Conservation (phyloP, 208 protist species). For the Crithidia thermophila region DNA sequence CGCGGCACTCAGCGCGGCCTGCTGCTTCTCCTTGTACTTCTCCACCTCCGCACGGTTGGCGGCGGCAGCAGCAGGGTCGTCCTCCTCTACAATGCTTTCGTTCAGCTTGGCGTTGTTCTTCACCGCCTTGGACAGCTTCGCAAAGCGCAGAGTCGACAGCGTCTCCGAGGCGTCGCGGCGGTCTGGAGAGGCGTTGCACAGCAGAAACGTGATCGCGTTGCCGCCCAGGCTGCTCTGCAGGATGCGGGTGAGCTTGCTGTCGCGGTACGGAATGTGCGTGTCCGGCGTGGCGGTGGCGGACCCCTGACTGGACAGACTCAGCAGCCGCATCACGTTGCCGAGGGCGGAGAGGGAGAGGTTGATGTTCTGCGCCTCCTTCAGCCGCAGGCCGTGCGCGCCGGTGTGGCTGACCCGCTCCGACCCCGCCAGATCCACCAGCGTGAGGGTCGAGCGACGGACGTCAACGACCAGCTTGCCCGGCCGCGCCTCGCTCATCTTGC, state of each 20-base stretch:
- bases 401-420: slow-evolving; percentile 86
- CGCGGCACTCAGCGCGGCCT: not conserved
- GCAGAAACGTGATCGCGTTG: slow-evolving; percentile 71
- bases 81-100: not conserved
- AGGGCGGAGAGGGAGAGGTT: slow-evolving; percentile 92
- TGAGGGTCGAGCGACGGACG: slow-evolving; percentile 40
- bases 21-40: slow-evolving; percentile 10
- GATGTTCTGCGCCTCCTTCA: slow-evolving; percentile 91
- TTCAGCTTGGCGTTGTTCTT: slow-evolving; percentile 38
- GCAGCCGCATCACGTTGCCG: slow-evolving; percentile 86
- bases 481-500: not conserved
- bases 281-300: not conserved
- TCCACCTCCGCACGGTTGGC: not conserved
- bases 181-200: slow-evolving; percentile 84
- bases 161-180: slow-evolving; percentile 60
- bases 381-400: slow-evolving; percentile 60
- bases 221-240: slow-evolving; percentile 86
- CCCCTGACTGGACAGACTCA: slow-evolving; percentile 28
- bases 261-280: slow-evolving; percentile 85
- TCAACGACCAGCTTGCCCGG: not conserved
- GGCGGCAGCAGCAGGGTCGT: not conserved
- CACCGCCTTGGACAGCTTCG: slow-evolving; percentile 37
- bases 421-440: slow-evolving; percentile 93
- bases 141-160: slow-evolving; percentile 85
- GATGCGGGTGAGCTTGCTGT: slow-evolving; percentile 91